Conservation (phyloP, 352 stramenopile genomes). For the Pythium coloratum region DNA sequence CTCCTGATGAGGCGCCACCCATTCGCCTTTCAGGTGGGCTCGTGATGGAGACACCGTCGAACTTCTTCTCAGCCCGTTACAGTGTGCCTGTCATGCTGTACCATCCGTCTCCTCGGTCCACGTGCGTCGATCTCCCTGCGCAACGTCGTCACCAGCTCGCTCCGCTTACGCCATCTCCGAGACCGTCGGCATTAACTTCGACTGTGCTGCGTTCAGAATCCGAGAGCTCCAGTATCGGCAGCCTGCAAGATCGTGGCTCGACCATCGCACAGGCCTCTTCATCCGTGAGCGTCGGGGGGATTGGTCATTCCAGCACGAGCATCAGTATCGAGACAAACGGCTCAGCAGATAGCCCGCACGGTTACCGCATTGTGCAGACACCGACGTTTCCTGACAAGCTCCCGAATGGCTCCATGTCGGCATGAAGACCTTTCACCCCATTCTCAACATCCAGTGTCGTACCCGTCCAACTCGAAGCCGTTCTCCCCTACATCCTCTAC, state of each 20-base stretch:
- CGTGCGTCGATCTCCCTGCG: slow-evolving; percentile 14
- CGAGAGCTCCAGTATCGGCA: slow-evolving; percentile 14
- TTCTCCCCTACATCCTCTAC: neutral
- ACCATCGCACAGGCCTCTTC: slow-evolving; percentile 8
- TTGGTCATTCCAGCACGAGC: neutral
- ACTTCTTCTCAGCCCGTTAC: slow-evolving; percentile 15
- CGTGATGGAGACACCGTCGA: slow-evolving; percentile 25
- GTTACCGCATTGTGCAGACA: slow-evolving; percentile 64
- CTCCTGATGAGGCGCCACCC: slow-evolving; percentile 11
- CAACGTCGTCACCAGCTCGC: slow-evolving; percentile 18
- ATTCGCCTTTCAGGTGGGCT: slow-evolving; percentile 23
- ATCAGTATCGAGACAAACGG: slow-evolving; percentile 34
- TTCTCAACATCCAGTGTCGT: neutral
- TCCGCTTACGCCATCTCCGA: slow-evolving; percentile 19
- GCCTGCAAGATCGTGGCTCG: slow-evolving; percentile 8
- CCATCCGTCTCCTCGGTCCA: slow-evolving; percentile 14
- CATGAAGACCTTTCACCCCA: slow-evolving; percentile 13
- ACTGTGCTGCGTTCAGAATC: slow-evolving; percentile 17
- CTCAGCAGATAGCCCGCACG: slow-evolving; percentile 31
- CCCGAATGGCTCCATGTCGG: slow-evolving; percentile 22
- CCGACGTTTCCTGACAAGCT: slow-evolving; percentile 62
- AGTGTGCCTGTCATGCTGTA: slow-evolving; percentile 12
- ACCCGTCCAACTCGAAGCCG: neutral
- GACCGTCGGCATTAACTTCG: slow-evolving; percentile 8
- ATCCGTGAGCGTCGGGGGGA: neutral